phyloP scores from a whole-genome alignment of 2,329 filamentous ascomycete genomes.

The Aplosporella prunicola region DNA sequence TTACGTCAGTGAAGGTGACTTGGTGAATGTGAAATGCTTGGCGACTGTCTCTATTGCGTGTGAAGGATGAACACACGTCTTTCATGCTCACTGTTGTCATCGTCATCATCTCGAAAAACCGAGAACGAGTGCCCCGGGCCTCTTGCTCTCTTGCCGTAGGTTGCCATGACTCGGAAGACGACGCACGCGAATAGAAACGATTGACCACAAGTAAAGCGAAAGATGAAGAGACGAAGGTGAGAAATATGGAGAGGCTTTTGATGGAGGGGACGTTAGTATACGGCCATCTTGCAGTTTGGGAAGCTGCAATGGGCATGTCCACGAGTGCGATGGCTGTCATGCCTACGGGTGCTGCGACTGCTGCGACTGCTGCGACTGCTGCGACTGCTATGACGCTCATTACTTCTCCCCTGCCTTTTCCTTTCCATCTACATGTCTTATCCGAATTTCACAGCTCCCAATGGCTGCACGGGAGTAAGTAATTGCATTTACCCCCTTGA shows the following conservation, averaged over 20 bases:
- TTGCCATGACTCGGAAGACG: constrained; percentile 2
- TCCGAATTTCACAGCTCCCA: no score
- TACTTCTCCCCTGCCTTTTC: background rate
- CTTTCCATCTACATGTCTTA: background rate
- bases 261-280: background rate
- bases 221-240: constrained; percentile 2
- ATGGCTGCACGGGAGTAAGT: no score
- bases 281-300: background rate
- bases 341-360: constrained; percentile 1
- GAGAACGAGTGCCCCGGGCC: constrained; percentile 5
- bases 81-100: background rate
- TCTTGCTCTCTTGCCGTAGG: background rate
- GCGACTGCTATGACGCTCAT: background rate
- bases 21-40: background rate
- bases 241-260: constrained; percentile 5
- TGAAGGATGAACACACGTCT: no score
- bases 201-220: no score
- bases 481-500: no score
- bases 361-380: background rate
- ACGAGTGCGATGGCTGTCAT: no score
- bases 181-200: background rate
- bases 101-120: constrained; percentile 3
- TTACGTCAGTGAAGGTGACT: background rate
- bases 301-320: constrained; percentile 2
- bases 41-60: background rate